phyloP scores from a whole-genome alignment of 345 rosid species.

The Ceriops zippeliana region DNA sequence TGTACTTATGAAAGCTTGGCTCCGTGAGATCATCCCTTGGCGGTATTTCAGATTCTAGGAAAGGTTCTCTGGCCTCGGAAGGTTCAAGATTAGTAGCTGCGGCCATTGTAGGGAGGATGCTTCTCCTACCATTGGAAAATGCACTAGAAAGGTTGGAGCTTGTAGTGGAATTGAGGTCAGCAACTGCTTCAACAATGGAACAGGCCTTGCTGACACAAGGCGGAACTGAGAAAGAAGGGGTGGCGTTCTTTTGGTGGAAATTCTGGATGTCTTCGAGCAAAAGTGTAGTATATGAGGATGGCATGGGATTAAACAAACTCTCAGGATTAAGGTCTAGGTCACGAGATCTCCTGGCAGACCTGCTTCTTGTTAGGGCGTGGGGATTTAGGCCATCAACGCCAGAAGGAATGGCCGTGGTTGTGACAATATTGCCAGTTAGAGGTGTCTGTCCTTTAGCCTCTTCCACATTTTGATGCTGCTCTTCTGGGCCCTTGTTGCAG shows the following conservation, averaged over 20 bases:
- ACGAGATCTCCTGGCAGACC: slow-evolving; percentile 68
- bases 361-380: slow-evolving; percentile 53
- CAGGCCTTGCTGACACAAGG: slow-evolving; percentile 69
- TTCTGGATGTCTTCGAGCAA: slow-evolving; percentile 88
- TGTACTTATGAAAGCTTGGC: slow-evolving; percentile 86
- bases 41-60: slow-evolving; percentile 58
- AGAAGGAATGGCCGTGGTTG: neutral
- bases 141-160: slow-evolving; percentile 41
- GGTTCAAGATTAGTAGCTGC: slow-evolving; percentile 15
- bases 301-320: slow-evolving; percentile 32
- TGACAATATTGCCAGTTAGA: slow-evolving; percentile 4
- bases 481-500: slow-evolving; percentile 26
- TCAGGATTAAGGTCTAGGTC: slow-evolving; percentile 71
- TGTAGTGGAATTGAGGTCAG: slow-evolving; percentile 73
- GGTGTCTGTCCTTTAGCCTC: slow-evolving; percentile 33
- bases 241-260: slow-evolving; percentile 65
- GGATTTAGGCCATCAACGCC: slow-evolving; percentile 41
- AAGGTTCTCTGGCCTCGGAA: slow-evolving; percentile 42
- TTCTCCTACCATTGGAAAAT: slow-evolving; percentile 29
- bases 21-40: slow-evolving; percentile 60
- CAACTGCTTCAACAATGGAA: slow-evolving; percentile 77
- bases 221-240: slow-evolving; percentile 44
- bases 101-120: neutral
- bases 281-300: slow-evolving; percentile 63
- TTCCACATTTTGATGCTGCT: slow-evolving; percentile 31